Evolutionary conservation across 176 grass and related monocot genomes (phyloP).

Genomic region (Bonia amplexicaulis): DNA sequence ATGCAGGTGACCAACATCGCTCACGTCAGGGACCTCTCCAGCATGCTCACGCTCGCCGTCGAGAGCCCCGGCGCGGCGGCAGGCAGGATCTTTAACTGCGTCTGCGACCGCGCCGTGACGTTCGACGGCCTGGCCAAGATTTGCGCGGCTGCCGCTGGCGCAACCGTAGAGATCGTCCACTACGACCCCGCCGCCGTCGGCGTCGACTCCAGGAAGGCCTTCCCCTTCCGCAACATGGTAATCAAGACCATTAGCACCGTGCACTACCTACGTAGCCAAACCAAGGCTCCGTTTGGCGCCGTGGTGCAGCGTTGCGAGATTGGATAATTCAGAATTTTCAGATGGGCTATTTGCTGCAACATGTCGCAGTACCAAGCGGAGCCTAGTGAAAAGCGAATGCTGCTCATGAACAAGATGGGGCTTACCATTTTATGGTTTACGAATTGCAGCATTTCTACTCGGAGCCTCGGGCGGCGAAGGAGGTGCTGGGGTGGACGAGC

Average conservation of each 20-base stretch:
- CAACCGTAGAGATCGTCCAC: conserved; percentile 43
- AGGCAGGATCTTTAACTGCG: conserved; percentile 76
- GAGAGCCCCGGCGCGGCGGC: conserved; percentile 40
- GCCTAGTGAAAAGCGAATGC: too few species aligned
- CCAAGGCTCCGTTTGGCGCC: too few species aligned
- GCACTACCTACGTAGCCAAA: too few species aligned
- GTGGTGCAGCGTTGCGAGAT: too few species aligned
- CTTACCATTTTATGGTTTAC: background rate
- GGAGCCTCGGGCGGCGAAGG: conserved; percentile 89
- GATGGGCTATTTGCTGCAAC: too few species aligned
- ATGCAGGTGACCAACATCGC: conserved; percentile 88
- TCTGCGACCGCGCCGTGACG: conserved; percentile 81
- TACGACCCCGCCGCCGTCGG: conserved; percentile 73
- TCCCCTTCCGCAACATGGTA: conserved; percentile 94
- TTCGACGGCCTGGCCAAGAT: conserved; percentile 68
- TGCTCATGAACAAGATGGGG: background rate
- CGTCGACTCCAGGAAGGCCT: conserved; percentile 78
- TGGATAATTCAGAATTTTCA: too few species aligned
- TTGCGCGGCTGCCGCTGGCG: conserved; percentile 61
- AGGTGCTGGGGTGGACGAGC: conserved; percentile 73
- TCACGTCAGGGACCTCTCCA: conserved; percentile 68
- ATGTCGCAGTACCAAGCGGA: too few species aligned
- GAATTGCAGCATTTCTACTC: conserved; percentile 71
- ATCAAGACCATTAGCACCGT: background rate
- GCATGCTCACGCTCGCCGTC: conserved; percentile 77